Conservation (phyloP, 805 yeast genomes). For the Kluyveromyces nonfermentans region DNA sequence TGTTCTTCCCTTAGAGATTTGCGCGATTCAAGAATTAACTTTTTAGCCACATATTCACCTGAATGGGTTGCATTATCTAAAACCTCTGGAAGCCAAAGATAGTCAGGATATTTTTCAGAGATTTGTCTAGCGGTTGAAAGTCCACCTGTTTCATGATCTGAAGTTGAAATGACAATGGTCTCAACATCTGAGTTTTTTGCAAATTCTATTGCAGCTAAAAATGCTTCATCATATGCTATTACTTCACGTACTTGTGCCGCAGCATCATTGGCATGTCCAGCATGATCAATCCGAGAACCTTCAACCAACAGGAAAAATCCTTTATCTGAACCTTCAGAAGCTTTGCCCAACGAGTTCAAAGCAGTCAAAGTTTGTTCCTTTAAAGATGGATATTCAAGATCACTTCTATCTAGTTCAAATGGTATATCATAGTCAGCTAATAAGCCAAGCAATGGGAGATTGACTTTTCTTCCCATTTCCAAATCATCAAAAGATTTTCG, state of each 20-base stretch:
- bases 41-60: constrained; percentile 55
- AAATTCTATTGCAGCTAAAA: constrained; percentile 61
- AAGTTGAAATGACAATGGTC: constrained; percentile 70
- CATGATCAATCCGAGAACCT: constrained; percentile 92
- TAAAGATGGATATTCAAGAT: constrained; percentile 56
- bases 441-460: constrained; percentile 68
- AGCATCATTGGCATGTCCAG: constrained; percentile 90
- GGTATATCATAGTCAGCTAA: constrained; percentile 75
- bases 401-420: constrained; percentile 69
- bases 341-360: constrained; percentile 52
- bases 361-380: constrained; percentile 75
- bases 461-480: constrained; percentile 49
- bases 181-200: constrained; percentile 62
- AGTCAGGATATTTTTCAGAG: constrained; percentile 63
- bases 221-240: constrained; percentile 77
- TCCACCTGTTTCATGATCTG: constrained; percentile 97
- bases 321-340: constrained; percentile 60
- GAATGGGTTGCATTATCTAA: constrained; percentile 63
- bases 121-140: constrained; percentile 79
- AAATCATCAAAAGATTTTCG: constrained; percentile 50
- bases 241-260: constrained; percentile 92
- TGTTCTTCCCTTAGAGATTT: constrained; percentile 24
- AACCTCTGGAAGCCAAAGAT: constrained; percentile 78
- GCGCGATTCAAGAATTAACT: constrained; percentile 30
- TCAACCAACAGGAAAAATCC: constrained; percentile 85